Percentiles rank a stretch among this genome's conserved stretches.
These are phyloP conservation scores for Colletotrichum lentis DNA, from an alignment of 2,329 filamentous ascomycete species.

Conservation along the genomic window DNA sequence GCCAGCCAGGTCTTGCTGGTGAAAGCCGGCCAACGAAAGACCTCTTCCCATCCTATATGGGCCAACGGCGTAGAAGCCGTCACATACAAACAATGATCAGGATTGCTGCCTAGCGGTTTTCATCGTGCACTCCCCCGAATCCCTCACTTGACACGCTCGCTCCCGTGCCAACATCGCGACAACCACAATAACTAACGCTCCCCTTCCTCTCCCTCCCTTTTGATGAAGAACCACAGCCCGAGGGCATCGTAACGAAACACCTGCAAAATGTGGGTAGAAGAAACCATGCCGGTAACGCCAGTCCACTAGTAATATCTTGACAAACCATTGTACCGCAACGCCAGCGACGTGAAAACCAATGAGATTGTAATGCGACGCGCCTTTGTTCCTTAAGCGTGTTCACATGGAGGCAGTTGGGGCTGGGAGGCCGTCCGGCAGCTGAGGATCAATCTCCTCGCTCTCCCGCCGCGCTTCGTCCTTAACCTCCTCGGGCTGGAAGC, in stretches of 20 bases:
- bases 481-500: slow-evolving; percentile 50
- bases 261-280: slow-evolving; percentile 12
- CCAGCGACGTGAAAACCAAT: slow-evolving; percentile 32
- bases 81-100: not conserved
- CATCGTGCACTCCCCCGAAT: not conserved
- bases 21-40: not conserved
- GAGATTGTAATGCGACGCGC: slow-evolving; percentile 24
- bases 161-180: slow-evolving; percentile 7
- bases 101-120: slow-evolving; percentile 9
- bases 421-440: slow-evolving; percentile 55
- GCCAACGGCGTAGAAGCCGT: not conserved
- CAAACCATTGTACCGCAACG: slow-evolving; percentile 37
- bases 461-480: slow-evolving; percentile 55
- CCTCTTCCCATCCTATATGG: not conserved
- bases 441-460: slow-evolving; percentile 64
- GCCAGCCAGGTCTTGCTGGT: not conserved
- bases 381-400: slow-evolving; percentile 4
- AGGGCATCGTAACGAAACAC: slow-evolving; percentile 18
- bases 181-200: not conserved
- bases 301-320: slow-evolving; percentile 36
- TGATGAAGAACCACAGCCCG: slow-evolving; percentile 22
- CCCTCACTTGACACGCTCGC: not conserved
- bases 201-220: slow-evolving; percentile 24
- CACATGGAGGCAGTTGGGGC: slow-evolving; percentile 47
- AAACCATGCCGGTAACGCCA: slow-evolving; percentile 36